Evolutionary conservation across 2,329 filamentous ascomycete species (phyloP).

Genomic region (Coleophoma eucalyptorum): DNA sequence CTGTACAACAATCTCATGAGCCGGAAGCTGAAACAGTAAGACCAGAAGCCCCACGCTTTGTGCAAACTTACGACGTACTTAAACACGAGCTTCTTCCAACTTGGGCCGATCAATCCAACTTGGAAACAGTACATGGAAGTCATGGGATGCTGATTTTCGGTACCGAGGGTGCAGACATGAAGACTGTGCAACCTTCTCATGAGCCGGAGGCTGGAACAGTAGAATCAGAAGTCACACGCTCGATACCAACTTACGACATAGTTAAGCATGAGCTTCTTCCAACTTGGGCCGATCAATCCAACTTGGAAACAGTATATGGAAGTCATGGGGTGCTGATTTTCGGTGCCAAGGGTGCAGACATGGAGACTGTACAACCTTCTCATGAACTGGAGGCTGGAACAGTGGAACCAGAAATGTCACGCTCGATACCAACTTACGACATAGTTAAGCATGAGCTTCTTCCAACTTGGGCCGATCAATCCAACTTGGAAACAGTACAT

Average conservation of each 20-base stretch:
- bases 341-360: neutral
- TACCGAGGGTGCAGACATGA: neutral
- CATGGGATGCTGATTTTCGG: neutral
- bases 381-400: neutral
- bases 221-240: neutral
- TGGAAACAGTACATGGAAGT: neutral
- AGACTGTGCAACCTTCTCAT: neutral
- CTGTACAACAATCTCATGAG: neutral
- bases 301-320: neutral
- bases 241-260: neutral
- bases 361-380: neutral
- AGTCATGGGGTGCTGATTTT: neutral
- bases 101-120: conserved; percentile 1
- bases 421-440: neutral
- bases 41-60: neutral
- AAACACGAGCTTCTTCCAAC: conserved; percentile 2
- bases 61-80: neutral
- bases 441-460: neutral
- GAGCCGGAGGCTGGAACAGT: too few relatives aligned
- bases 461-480: conserved; percentile 4
- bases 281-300: neutral
- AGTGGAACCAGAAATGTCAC: neutral
- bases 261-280: conserved; percentile 1
- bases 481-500: neutral
- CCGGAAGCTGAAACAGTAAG: neutral